Evolutionary conservation across 768 basidiomycete species (phyloP), one percentile per base, ranked within the genome.

Genomic region (Antrodiella citrinella): DNA sequence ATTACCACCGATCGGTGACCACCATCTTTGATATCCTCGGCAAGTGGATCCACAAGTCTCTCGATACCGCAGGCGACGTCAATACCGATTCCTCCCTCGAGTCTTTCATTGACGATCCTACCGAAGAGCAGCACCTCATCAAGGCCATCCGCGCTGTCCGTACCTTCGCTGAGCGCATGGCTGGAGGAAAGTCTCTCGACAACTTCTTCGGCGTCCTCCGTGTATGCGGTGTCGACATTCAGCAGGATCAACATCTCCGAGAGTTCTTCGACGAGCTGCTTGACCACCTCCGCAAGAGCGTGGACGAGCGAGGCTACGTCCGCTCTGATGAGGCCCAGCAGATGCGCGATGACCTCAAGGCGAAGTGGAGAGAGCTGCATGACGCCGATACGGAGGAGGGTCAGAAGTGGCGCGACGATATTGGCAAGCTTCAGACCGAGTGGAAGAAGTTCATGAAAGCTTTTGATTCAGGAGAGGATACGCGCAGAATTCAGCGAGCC

Each of bases 101-200:
- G 12, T 70, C 71, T 2, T 75, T 86, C 59, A 70, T 86, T 49
- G 61, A 75, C 7, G 84, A 88, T 46, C 75, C 80, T 13, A 79
- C 82, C 0, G 70, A 75, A 3, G 82, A 81, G 46, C 75, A 84
- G 59, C 81, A 84, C 54, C 61, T 85, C 22, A 67, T 74, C 43
- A 70, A 72, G 35, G 81, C 79, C 2, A 63, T 87, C 22, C 54
- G 63, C 11, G 62, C 62, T 26, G 52, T 75, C 0, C 66, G 66
- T 26, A 56, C 55, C 4, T 64, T 74, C n/a, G 59, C 77, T 35
- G 76, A 81, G 55, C 83, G 84, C 11, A 63, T 82, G 19, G 73
- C 82, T 0, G 67, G 62, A 3, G 66, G 68, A 19, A 75, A 68
- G 47, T 70, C 77, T 1, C 70, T 85, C 4, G 76, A 80, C 18